phyloP scores from a whole-genome alignment of 139 green algal species.

The Chloropicon primus region DNA sequence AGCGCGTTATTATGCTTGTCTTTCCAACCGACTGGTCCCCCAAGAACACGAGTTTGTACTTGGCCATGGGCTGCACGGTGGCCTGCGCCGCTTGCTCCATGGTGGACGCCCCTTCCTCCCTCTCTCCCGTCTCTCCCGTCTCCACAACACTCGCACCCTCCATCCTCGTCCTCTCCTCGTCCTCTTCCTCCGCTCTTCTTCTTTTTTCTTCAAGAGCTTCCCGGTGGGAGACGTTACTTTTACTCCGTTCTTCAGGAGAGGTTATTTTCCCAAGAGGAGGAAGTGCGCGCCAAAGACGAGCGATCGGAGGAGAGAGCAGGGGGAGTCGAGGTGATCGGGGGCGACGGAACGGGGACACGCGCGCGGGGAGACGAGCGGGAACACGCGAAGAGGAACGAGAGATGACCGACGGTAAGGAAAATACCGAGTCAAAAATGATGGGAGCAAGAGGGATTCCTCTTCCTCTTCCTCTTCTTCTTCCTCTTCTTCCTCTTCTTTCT shows the following conservation, averaged over 20 bases:
- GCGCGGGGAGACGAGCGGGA: not conserved
- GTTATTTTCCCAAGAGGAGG: too few relatives aligned
- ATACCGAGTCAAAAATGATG: too few relatives aligned
- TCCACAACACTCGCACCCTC: not conserved
- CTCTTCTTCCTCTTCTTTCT: too few relatives aligned
- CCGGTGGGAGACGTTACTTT: too few relatives aligned
- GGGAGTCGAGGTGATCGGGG: too few relatives aligned
- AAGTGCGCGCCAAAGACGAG: not conserved
- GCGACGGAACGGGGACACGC: too few relatives aligned
- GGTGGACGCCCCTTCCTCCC: not conserved
- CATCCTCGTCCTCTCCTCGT: not conserved
- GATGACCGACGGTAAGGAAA: too few relatives aligned
- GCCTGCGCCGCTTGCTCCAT: not conserved
- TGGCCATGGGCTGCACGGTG: conserved; percentile 55
- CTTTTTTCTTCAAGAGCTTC: too few relatives aligned
- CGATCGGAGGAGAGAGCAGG: not conserved
- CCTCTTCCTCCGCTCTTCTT: not conserved
- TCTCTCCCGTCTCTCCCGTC: not conserved
- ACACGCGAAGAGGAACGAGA: not conserved
- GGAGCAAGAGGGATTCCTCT: too few relatives aligned
- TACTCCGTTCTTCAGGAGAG: too few relatives aligned
- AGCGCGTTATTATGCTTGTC: conserved; percentile 95
- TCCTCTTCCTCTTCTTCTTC: too few relatives aligned
- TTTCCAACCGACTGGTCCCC: conserved; percentile 88
- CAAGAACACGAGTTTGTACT: conserved; percentile 97